A percentile compares a stretch with the other conserved stretches of the same genome.
phyloP scores from a whole-genome alignment of 129 eudicot species.

The Tagetes patula region DNA sequence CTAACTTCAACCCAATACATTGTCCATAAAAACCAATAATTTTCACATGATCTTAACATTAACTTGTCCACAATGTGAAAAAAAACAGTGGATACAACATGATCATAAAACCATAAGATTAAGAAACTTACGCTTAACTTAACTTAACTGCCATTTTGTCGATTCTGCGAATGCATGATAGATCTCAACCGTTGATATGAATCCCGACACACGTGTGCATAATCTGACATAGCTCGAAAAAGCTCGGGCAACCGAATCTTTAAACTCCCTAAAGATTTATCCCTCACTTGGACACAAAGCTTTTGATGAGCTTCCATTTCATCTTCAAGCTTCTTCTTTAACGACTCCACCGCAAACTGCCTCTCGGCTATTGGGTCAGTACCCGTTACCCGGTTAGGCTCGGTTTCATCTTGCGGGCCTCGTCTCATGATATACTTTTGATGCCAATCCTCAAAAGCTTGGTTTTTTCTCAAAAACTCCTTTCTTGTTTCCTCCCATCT shows the following conservation, averaged over 20 bases:
- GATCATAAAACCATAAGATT: constrained; percentile 20
- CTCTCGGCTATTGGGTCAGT: constrained; percentile 56
- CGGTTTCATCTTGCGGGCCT: constrained; percentile 52
- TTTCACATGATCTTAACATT: constrained; percentile 5
- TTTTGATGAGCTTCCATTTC: constrained; percentile 80
- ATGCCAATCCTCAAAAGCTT: constrained; percentile 84
- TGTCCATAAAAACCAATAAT: constrained; percentile 4
- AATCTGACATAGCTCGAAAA: constrained; percentile 77
- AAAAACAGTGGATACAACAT: constrained; percentile 23
- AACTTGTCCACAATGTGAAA: constrained; percentile 17
- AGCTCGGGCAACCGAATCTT: constrained; percentile 88
- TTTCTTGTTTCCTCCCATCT: constrained; percentile 79
- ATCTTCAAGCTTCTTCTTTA: constrained; percentile 78
- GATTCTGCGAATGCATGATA: constrained; percentile 45
- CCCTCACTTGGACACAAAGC: constrained; percentile 83
- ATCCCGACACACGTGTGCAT: constrained; percentile 61
- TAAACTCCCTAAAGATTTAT: constrained; percentile 75
- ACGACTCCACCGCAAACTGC: constrained; percentile 64
- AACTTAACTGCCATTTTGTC: constrained; percentile 36
- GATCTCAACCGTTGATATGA: constrained; percentile 61
- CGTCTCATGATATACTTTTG: constrained; percentile 63
- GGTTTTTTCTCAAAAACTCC: constrained; percentile 63
- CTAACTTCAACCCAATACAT: neutral
- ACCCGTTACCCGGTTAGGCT: constrained; percentile 44
- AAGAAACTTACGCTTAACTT: neutral